Conservation (phyloP, 768 basidiomycete genomes). For the Lentinula boryana region DNA sequence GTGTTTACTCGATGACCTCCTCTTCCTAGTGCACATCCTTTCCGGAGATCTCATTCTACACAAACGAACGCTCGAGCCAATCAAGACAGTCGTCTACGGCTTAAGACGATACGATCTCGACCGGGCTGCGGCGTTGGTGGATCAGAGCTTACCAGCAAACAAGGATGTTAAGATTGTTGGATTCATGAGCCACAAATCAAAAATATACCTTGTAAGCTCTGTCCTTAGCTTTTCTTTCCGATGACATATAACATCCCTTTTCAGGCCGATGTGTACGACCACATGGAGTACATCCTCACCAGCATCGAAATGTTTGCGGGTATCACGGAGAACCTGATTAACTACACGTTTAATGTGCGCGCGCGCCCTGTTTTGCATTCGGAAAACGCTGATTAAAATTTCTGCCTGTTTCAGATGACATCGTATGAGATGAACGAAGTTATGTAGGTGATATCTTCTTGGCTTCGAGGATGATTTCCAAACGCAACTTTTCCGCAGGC, state of each 20-base stretch:
- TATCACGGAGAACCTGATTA: constrained; percentile 66
- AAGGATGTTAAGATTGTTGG: constrained; percentile 32
- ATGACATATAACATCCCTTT: background rate
- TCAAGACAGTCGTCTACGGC: constrained; percentile 60
- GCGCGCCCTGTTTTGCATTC: background rate
- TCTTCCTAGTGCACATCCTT: constrained; percentile 55
- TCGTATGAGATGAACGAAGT: constrained; percentile 74
- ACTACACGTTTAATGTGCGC: constrained; percentile 69
- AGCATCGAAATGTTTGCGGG: constrained; percentile 71
- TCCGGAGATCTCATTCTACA: constrained; percentile 68
- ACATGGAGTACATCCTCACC: constrained; percentile 65
- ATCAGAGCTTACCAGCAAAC: constrained; percentile 17
- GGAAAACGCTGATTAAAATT: background rate
- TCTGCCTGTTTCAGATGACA: constrained; percentile 39
- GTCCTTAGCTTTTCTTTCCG: background rate
- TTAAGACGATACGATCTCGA: constrained; percentile 62
- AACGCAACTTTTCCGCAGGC: constrained; percentile 29
- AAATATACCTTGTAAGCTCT: constrained; percentile 54
- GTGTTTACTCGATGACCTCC: background rate
- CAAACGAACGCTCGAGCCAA: constrained; percentile 64
- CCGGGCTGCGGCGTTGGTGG: constrained; percentile 44
- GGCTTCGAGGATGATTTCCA: background rate
- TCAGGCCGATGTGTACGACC: constrained; percentile 71
- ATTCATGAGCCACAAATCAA: constrained; percentile 63
- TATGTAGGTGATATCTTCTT: constrained; percentile 38